Conservation (phyloP, 2,329 filamentous ascomycete species). For the Stagonosporopsis vannaccii region DNA sequence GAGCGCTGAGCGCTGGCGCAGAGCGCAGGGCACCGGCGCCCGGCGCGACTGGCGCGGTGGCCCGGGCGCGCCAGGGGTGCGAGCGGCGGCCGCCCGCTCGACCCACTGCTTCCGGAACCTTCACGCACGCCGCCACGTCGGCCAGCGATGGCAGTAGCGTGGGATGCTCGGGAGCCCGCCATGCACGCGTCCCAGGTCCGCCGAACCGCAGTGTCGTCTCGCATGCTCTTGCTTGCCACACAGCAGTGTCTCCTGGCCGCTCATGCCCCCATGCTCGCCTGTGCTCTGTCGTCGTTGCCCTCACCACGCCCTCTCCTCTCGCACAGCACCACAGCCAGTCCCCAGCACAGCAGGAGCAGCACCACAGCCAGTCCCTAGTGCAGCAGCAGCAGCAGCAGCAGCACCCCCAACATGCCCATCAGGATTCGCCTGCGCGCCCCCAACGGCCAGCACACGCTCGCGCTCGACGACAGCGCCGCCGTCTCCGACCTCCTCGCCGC, state of each 20-base stretch:
- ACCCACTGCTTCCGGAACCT: slow-evolving; percentile 32
- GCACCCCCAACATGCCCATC: slow-evolving; percentile 59
- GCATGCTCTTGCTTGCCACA: too few species aligned
- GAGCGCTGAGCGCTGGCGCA: slow-evolving; percentile 16
- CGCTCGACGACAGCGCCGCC: slow-evolving; percentile 72
- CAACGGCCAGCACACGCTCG: slow-evolving; percentile 73
- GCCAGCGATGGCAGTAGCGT: slow-evolving; percentile 8
- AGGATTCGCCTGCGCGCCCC: slow-evolving; percentile 79
- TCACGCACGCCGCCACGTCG: slow-evolving; percentile 29
- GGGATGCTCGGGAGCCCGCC: background rate
- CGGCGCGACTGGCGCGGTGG: slow-evolving; percentile 25
- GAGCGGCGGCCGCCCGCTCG: slow-evolving; percentile 15
- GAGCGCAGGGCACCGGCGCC: too few species aligned
- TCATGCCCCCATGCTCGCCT: too few species aligned
- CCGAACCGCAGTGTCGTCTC: background rate
- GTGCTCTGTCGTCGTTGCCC: too few species aligned
- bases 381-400: background rate
- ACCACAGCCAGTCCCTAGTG: too few species aligned
- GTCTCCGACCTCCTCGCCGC: slow-evolving; percentile 67
- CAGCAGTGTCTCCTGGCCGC: too few species aligned
- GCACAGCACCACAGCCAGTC: too few species aligned
- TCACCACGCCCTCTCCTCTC: too few species aligned
- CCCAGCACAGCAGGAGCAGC: too few species aligned
- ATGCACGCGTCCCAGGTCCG: slow-evolving; percentile 3
- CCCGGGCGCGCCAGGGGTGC: slow-evolving; percentile 21